Base-by-base conservation (phyloP, 345 rosid genomes). In the Brassica juncea region DNA sequence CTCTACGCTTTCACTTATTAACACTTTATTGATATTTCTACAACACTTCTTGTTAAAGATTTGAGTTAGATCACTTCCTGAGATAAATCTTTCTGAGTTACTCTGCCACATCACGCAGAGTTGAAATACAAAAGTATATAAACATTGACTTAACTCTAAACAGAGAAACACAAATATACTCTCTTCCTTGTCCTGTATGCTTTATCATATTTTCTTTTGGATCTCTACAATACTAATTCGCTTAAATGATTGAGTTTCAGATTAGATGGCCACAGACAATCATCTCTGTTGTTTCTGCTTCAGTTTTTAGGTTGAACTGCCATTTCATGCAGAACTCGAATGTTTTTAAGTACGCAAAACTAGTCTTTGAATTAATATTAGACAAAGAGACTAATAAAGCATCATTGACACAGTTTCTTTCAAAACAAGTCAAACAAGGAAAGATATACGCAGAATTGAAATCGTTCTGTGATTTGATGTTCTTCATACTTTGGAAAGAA, bases 1-100 rank as follows among this genome's bases (percentile, higher is more conserved):
- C 77, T 92, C 57, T 87, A 87, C 72, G 88, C 96, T 8, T 91
- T 89, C 74, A 76, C 79, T 62, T 82, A 79, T 47, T 93, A 82
- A 59, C 11, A 21, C 2, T 30, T 42, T 47, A 47, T 47, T 47
- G 15, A 47, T 47, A 12, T 47, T 15, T 47, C n/a, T 11, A 44
- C 54, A 11, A 44, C 28, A 6, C 58, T 4, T 39, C 14, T 67
- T 1, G 15, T 15, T 52, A 68, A 27, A 37, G 5, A 11, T 66
- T 66, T 39, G 60, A 75, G 73, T 39, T 47, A 14, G 55, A 12
- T 47, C 55, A 12, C 6, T 47, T 44, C n/a, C 52, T 8, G 44
- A 37, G 10, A 44, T 11, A 11, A 44, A 44, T 44, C 55, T 12
- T 12, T 12, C 14, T 42, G 3, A 14, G 16, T 47, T 14, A 47